Evolutionary conservation across 2,329 filamentous ascomycete genomes (phyloP).

Genomic region (Knufia fluminis): DNA sequence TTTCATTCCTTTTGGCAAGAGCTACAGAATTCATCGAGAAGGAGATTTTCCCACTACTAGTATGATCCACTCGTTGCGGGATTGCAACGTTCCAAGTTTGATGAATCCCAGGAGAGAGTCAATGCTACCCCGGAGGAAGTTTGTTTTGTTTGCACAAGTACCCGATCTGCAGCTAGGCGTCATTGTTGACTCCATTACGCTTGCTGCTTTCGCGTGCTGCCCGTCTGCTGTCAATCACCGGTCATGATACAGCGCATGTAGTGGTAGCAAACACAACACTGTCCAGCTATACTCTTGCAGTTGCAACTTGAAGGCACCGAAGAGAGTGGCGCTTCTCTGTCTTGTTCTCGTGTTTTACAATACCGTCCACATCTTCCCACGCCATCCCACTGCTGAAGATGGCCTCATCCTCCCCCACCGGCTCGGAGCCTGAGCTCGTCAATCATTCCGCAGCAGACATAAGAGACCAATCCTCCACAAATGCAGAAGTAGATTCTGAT

Average conservation of each 20-base stretch:
- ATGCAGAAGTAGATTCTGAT: background rate
- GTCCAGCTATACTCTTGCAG: too few relatives aligned
- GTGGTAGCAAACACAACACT: too few relatives aligned
- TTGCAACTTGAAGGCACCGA: too few relatives aligned
- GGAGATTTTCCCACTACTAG: too few relatives aligned
- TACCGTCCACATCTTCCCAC: too few relatives aligned
- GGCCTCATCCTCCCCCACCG: background rate
- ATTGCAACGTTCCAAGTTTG: background rate
- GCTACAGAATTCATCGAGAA: background rate
- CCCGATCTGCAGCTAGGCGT: background rate
- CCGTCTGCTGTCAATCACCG: background rate
- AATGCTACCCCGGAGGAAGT: background rate
- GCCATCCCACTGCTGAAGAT: background rate
- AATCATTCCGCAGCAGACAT: slow-evolving; percentile 15
- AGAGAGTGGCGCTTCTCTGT: too few relatives aligned
- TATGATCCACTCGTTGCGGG: too few relatives aligned
- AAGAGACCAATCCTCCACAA: slow-evolving; percentile 1
- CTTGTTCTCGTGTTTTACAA: too few relatives aligned
- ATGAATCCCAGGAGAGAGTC: background rate
- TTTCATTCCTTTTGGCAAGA: background rate
- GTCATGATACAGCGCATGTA: too few relatives aligned
- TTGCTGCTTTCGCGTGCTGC: background rate
- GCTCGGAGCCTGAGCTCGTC: slow-evolving; percentile 20
- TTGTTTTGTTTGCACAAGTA: slow-evolving; percentile 1
- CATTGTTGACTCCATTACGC: background rate